These are phyloP conservation scores for Corymbia calophylla DNA, from an alignment of 441 rosid species.

Conservation along the genomic window DNA sequence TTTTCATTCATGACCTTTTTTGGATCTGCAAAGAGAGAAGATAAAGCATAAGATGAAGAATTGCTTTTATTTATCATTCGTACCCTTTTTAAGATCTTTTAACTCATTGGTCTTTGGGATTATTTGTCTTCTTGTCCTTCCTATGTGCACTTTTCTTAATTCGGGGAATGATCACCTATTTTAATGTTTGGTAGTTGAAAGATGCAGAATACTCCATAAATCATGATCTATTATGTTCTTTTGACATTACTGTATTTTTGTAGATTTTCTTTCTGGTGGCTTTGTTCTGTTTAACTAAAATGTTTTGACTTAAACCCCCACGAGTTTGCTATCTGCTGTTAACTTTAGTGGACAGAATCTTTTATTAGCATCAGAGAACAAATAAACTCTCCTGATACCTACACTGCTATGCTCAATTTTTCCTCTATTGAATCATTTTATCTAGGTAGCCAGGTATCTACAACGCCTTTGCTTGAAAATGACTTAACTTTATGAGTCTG, in stretches of 20 bases:
- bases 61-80: background rate
- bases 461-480: background rate
- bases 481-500: background rate
- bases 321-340: background rate
- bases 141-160: background rate
- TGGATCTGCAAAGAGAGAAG: background rate
- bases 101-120: background rate
- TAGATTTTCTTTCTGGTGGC: background rate
- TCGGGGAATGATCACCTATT: background rate
- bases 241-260: background rate
- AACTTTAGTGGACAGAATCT: background rate
- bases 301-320: background rate
- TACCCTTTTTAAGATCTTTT: background rate
- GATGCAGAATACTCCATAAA: background rate
- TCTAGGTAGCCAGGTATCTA: background rate
- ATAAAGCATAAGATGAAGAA: background rate
- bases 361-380: background rate
- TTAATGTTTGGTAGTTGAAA: background rate
- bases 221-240: background rate
- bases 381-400: background rate
- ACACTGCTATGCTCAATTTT: background rate
- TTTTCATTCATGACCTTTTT: background rate
- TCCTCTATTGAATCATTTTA: background rate
- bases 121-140: background rate
- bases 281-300: background rate